Evolutionary conservation across 2,329 filamentous ascomycete genomes (phyloP), one percentile per base, ranked within the genome.

Genomic region (Colletotrichum neosansevieriae): DNA sequence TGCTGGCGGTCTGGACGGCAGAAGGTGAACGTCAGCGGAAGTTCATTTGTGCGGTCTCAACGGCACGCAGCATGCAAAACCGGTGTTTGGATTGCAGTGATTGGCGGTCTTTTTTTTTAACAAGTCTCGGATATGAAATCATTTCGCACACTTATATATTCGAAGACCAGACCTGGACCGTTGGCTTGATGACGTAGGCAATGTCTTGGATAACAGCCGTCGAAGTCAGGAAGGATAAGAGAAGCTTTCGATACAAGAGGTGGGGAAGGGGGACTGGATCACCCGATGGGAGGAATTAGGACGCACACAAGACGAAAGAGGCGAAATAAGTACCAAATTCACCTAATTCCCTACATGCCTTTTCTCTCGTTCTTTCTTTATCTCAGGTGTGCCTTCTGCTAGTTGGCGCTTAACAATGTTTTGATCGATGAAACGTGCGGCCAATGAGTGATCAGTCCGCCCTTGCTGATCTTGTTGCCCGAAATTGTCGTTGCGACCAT

Each of bases 1-100:
- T 45, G 86, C 86, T 34, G 85, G 84, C 32, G 86, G 89, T 19
- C 83, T 90, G 74, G 89, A 91, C 75, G 84, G 74, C 67, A 72
- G 76, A 58, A 72, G 73, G 69, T 74, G 69, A 67, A 66, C 10
- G 11, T 2, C 49, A 21, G 11, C 11, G 7, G 13, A 53, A 11
- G n/a, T 11, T 17, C 11, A 29, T 34, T 19, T 40, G 10, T 42
- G 49, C 19, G 61, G 42, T 45, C 42, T 38, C 6, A 34, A 9
- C 13, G 50, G 56, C 56, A 40, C 6, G 29, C 19, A 50, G 7
- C 40, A 50, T 40, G 66, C 49, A 40, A 69, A 69, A 51, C 34
- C 45, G 17, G 36, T 67, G 50, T 58, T 67, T 53, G 50, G 40
- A 24, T 45, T 40, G 42, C 56, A 56, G 42, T 53, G 21, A 49